These are phyloP conservation scores for Lactifluus pinguis DNA, from an alignment of 768 basidiomycete species.

Conservation along the genomic window DNA sequence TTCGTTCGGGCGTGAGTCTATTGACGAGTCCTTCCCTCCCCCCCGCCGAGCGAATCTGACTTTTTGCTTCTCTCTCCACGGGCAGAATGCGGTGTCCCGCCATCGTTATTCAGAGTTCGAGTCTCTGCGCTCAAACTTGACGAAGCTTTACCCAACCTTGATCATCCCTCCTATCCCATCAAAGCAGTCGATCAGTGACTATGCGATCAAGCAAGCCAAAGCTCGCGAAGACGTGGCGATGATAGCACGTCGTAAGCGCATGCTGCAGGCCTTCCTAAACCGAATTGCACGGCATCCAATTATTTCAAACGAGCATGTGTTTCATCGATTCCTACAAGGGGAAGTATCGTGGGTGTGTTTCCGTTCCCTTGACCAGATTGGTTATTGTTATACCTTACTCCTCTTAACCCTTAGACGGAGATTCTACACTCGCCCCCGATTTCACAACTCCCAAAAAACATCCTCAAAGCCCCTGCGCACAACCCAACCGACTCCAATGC, in stretches of 20 bases:
- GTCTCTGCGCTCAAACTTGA: constrained; percentile 73
- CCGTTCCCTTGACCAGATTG: neutral
- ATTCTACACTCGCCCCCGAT: constrained; percentile 89
- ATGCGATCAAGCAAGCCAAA: constrained; percentile 93
- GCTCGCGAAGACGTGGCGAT: constrained; percentile 93
- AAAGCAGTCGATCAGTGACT: constrained; percentile 91
- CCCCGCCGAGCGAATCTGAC: constrained; percentile 6
- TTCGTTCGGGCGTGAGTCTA: constrained; percentile 62
- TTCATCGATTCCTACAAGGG: constrained; percentile 91
- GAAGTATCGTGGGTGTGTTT: constrained; percentile 87
- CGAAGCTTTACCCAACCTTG: constrained; percentile 86
- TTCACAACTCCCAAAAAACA: constrained; percentile 88
- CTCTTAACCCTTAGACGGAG: constrained; percentile 51
- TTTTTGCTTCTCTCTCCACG: neutral
- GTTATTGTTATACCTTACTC: neutral
- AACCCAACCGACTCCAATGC: constrained; percentile 78
- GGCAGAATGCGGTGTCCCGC: constrained; percentile 67
- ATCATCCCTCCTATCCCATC: constrained; percentile 98
- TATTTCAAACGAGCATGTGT: constrained; percentile 89
- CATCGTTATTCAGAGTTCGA: constrained; percentile 98
- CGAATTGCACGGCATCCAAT: constrained; percentile 88
- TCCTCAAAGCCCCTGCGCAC: constrained; percentile 90
- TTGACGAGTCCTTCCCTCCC: neutral
- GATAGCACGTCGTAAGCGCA: constrained; percentile 86
- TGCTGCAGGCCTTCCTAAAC: constrained; percentile 93